Conservation (phyloP, 2,329 filamentous ascomycete species). For the Leptodontidium sp. region DNA sequence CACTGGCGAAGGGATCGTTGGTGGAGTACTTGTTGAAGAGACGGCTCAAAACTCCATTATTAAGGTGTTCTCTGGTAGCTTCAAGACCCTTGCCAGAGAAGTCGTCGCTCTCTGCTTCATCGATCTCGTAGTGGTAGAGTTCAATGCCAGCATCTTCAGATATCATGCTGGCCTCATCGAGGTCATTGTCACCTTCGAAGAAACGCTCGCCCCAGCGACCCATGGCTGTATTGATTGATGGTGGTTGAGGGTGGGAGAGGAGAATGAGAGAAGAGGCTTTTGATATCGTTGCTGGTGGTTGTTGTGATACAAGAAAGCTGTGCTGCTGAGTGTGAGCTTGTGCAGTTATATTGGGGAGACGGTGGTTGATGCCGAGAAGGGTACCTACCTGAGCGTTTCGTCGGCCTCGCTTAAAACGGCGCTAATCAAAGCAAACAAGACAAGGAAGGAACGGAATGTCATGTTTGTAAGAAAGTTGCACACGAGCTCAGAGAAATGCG, state of each 20-base stretch:
- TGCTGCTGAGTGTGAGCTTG: background rate
- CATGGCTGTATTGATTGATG: slow-evolving; percentile 12
- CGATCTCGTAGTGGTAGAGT: slow-evolving; percentile 23
- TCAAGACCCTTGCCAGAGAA: slow-evolving; percentile 25
- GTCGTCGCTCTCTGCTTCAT: slow-evolving; percentile 3
- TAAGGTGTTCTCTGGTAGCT: slow-evolving; percentile 26
- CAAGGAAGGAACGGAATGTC: background rate
- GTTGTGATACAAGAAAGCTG: background rate
- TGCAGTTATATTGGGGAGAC: background rate
- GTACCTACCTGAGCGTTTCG: background rate
- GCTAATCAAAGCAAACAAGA: slow-evolving; percentile 7
- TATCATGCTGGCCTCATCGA: slow-evolving; percentile 23
- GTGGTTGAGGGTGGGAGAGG: background rate
- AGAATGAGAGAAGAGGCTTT: background rate
- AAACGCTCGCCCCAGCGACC: slow-evolving; percentile 24
- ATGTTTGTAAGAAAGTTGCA: too few species aligned
- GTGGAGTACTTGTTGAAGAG: slow-evolving; percentile 23
- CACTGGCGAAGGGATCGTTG: background rate
- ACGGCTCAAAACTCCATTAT: slow-evolving; percentile 20
- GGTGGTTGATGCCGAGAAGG: background rate
- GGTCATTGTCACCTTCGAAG: slow-evolving; percentile 24
- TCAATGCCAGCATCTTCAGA: slow-evolving; percentile 28
- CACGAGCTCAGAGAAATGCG: too few species aligned
- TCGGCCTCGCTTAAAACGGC: background rate
- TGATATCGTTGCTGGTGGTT: background rate